phyloP scores from a whole-genome alignment of 1,284 basidiomycete genomes.

The Abortiporus biennis region DNA sequence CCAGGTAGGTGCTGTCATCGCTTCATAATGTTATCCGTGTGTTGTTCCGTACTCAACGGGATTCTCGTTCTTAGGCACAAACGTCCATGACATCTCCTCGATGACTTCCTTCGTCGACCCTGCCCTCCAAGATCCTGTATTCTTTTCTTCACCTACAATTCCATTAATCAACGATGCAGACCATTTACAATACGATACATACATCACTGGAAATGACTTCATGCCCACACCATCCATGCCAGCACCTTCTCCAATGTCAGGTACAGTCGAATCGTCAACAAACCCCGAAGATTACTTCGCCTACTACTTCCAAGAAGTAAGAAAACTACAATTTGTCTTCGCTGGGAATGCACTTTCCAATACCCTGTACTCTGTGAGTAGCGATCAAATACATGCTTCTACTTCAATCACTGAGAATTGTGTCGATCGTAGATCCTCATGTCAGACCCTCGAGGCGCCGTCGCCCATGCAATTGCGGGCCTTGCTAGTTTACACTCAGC shows the following conservation, averaged over 20 bases:
- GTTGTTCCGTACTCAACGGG: no score
- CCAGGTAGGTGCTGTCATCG: slow-evolving; percentile 9
- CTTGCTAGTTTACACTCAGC: slow-evolving; percentile 65
- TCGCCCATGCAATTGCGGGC: slow-evolving; percentile 69
- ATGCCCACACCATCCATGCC: slow-evolving; percentile 1
- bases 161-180: slow-evolving; percentile 12
- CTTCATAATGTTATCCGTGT: no score
- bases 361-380: slow-evolving; percentile 52
- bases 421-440: slow-evolving; percentile 43
- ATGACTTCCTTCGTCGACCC: slow-evolving; percentile 5
- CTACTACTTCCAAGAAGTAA: slow-evolving; percentile 66
- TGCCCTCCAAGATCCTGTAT: slow-evolving; percentile 6
- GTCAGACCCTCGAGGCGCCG: slow-evolving; percentile 59
- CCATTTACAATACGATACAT: slow-evolving; percentile 10
- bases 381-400: background rate
- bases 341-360: slow-evolving; percentile 50
- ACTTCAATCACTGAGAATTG: slow-evolving; percentile 9
- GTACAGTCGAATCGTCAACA: slow-evolving; percentile 7
- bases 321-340: slow-evolving; percentile 53
- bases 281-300: slow-evolving; percentile 40
- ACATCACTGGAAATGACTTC: slow-evolving; percentile 10
- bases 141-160: slow-evolving; percentile 11
- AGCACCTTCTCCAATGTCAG: slow-evolving; percentile 1
- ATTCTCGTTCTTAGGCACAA: no score
- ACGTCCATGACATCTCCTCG: background rate